Evolutionary conservation across 306 rosid species (phyloP), one percentile per base, ranked within the genome.

Genomic region (Sicyos baderoa): DNA sequence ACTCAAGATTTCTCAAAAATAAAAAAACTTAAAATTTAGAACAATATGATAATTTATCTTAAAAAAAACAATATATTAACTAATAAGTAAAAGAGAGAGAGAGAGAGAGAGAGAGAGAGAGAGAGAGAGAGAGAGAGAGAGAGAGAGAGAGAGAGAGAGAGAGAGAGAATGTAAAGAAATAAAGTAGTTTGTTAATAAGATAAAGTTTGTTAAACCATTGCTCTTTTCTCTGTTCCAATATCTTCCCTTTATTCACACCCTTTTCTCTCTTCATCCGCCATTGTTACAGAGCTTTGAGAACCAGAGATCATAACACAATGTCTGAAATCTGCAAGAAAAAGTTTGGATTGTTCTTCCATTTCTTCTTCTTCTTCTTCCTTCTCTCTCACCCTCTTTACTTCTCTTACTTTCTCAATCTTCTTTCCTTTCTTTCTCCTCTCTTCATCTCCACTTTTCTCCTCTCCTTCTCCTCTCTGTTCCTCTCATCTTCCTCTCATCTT

Each of bases 351-450:
- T 83, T 29, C 42, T 19, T 54, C 87, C 68, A 29, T 66, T n/a
- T n/a, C n/a, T 73, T 71, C 81, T 68, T 75, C 85, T 48, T 75
- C 85, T 48, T 75, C 85, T 40, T 64, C 72, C 62, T 63, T 84
- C 18, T 71, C 72, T 42, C 68, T 80, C 75, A 72, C 79, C 99
- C 99, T 76, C 79, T 93, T 2, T 88, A 93, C 86, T 78, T 90
- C 44, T 96, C 99, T 0, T 88, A 90, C 76, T 75, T 94, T 75
- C 76, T 88, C 81, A 88, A 70, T 82, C 81, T 94, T 16, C 71
- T 94, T 42, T 86, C 89, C 70, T 94, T 90, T 70, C 97, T 94
- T 69, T 88, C 96, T 48, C 99, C 99, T 76, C 86, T 94, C 77
- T 86, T 88, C 77, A 75, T 90, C 77, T 90, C 99, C 71, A 94